A percentile compares a stretch with the other conserved stretches of the same genome.
phyloP scores from a whole-genome alignment of 305 asterid species.

The Fraxinus dipetala region DNA sequence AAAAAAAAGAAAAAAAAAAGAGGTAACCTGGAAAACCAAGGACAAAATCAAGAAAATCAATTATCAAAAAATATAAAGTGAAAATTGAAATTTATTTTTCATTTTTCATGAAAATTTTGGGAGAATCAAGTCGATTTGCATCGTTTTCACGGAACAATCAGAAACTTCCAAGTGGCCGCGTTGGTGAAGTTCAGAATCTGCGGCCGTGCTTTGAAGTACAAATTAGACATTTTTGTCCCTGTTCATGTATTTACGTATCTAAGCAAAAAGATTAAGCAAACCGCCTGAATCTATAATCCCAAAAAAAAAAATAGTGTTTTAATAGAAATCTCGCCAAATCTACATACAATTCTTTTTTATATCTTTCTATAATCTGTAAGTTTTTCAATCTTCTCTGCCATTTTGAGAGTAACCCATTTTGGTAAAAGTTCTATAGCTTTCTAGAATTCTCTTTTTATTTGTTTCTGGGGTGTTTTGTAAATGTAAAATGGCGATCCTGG shows the following conservation, averaged over 20 bases:
- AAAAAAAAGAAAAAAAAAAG: too few relatives aligned
- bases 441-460: not conserved
- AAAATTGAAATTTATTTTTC: too few relatives aligned
- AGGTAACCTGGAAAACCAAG: too few relatives aligned
- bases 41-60: too few relatives aligned
- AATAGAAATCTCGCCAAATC: not conserved
- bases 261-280: not conserved
- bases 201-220: not conserved
- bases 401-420: not conserved
- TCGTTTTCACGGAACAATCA: not conserved
- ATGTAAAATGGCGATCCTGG: not conserved
- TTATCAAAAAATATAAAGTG: too few relatives aligned
- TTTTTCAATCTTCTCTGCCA: not conserved
- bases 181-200: not conserved
- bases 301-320: not conserved
- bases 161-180: constrained; percentile 4
- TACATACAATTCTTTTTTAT: not conserved
- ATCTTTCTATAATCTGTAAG: not conserved
- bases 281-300: not conserved
- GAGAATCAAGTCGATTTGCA: not conserved
- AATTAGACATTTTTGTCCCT: not conserved
- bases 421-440: not conserved
- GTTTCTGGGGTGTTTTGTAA: not conserved
- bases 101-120: not conserved
- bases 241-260: not conserved